Percentiles rank a stretch among this genome's conserved stretches.
phyloP scores from a whole-genome alignment of 257 asterid genomes.

The Fraxinus cuspidata region DNA sequence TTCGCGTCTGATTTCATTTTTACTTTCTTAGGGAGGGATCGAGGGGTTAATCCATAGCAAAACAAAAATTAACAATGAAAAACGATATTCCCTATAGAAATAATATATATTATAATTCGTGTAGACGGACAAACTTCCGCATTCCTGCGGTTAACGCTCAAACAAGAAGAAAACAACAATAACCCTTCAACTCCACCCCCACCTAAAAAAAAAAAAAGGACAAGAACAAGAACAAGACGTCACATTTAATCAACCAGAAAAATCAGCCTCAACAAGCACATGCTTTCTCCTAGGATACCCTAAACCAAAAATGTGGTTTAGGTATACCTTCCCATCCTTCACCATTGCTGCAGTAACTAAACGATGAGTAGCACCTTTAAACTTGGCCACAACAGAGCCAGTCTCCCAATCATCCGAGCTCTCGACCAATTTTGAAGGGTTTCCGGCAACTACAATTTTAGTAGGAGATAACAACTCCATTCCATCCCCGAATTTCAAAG shows the following conservation, averaged over 20 bases:
- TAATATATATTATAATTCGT: no score
- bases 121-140: no score
- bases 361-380: slow-evolving; percentile 60
- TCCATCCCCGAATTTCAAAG: slow-evolving; percentile 80
- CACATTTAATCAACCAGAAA: slow-evolving; percentile 28
- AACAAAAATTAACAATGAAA: no score
- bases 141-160: neutral
- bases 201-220: neutral
- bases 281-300: slow-evolving; percentile 89
- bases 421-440: slow-evolving; percentile 63
- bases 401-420: slow-evolving; percentile 78
- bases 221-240: neutral
- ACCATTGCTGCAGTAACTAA: slow-evolving; percentile 68
- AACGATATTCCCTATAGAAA: no score
- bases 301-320: slow-evolving; percentile 78
- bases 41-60: no score
- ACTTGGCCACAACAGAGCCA: slow-evolving; percentile 52
- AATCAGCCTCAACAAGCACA: slow-evolving; percentile 73
- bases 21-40: no score
- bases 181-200: neutral
- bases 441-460: slow-evolving; percentile 77
- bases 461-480: slow-evolving; percentile 68
- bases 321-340: slow-evolving; percentile 77
- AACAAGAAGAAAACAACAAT: neutral
- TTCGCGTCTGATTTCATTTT: no score